Base-by-base conservation (phyloP, 768 basidiomycete species). In the Podaxis sp. region DNA sequence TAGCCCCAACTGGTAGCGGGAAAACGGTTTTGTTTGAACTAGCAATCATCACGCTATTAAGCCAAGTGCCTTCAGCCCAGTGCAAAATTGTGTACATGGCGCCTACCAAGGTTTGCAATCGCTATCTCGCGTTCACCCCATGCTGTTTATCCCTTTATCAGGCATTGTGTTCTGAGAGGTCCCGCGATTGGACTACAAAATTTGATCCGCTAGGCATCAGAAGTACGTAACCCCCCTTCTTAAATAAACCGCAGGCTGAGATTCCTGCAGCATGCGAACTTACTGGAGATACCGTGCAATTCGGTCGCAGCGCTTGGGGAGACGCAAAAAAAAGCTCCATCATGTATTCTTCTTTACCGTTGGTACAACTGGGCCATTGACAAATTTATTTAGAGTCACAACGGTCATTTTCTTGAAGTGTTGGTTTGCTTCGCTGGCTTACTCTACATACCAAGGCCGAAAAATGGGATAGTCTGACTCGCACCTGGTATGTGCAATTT, bases 1-100 rank as follows among this genome's bases (percentile, higher is more conserved):
- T 70, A 94, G 96, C 96, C 2, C 97, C 97, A 0, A 98, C 97
- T 13, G 94, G 96, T 29, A 93, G 93, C 55, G 97, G 97, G 29
- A 98, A 98, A 75, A 99, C 97, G 0, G 93, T 91, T 8, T 75
- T 98, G 29, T 99, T 98, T 67, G 97, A 99, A 71, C 77, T 99
- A 13, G 86, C 91, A 2, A 91, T 98, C 58, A 85, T 98, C 55
- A 85, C 85, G 33, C 76, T 77, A 55, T 29, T 70, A 66, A 11
- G 73, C 71, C 27, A 71, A 76, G 27, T 64, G 72, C n/a, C 67
- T 73, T n/a, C 25, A 4, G 33, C 37, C 13, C 61, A 37, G 6
- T 55, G 61, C 2, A 93, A 92, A 76, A 90, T 89, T 65, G 85
- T 99, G 15, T 99, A 99, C 70, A 87, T 99, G 67, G 92, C 95